Base-by-base conservation (phyloP, 2,329 filamentous ascomycete genomes). In the Aspergillus fructus region DNA sequence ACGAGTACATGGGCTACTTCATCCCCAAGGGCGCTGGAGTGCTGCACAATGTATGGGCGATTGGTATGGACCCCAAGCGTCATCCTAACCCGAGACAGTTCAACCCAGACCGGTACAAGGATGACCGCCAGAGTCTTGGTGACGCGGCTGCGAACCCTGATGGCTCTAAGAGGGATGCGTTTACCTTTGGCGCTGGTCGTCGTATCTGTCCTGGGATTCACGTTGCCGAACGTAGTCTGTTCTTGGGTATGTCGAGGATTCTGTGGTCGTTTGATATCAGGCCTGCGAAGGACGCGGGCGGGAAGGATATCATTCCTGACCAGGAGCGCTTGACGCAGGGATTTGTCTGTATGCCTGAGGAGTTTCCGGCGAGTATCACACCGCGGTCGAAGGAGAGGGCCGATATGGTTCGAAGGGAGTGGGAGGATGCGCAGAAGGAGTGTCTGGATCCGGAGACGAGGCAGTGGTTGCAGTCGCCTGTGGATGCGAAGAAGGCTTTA, bases 171-270 rank as follows among this genome's bases (percentile, higher is more conserved):
- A 74, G 81, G 13, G 82, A 84, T 48, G 77, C 81, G 8, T 85
- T 82, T 66, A 77, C 75, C 0, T 86, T 84, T 54, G 83, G 84
- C 19, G 80, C 79, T 8, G 83, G 84, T 1, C 74, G 83, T 5
- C 75, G 84, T 23, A 77, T 85, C 43, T 87, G 85, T 66, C 83
- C 80, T 3, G 85, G 84, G 0, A 81, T 83, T 30, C 80, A 84
- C 52, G 73, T 86, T 2, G 81, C 81, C 0, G 78, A 81, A 55
- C 76, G 77, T 5, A 76, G 72, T 9, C 61, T 84, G 13, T 82
- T 80, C 61, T 70, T 83, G 7, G 75, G 68, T 12, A 77, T 82
- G 33, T 73, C 80, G 4, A 73, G 79, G 3, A 71, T 83, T 21
- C 65, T 82, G 30, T 83, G 81, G 79, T 77, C 74, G 0, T 82